Evolutionary conservation across 495 filamentous ascomycete genomes (phyloP).

Genomic region (Podospora comata): DNA sequence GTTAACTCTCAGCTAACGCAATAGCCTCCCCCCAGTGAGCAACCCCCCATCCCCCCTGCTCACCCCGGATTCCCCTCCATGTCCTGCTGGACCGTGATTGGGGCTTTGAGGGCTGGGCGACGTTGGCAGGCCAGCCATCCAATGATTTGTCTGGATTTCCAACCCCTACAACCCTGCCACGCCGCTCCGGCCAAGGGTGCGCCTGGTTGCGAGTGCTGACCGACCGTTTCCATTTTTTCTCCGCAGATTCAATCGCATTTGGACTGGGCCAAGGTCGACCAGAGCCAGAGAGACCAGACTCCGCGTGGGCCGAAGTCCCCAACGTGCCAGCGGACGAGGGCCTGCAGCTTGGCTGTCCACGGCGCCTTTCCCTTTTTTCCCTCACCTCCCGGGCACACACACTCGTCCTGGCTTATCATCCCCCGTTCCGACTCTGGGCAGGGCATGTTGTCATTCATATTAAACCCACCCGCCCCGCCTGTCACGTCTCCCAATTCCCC

Average conservation of each 20-base stretch:
- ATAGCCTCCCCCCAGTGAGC: neutral
- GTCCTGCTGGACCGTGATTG: constrained; percentile 9
- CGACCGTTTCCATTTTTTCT: constrained; percentile 27
- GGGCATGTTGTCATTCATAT: constrained; percentile 9
- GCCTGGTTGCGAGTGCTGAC: constrained; percentile 18
- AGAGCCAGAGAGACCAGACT: neutral
- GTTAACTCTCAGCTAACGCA: constrained; percentile 5
- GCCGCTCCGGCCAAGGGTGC: constrained; percentile 8
- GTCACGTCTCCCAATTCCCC: constrained; percentile 19
- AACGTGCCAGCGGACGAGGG: neutral
- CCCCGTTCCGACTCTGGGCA: constrained; percentile 1
- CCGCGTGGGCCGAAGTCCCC: constrained; percentile 14
- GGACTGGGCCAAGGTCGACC: neutral
- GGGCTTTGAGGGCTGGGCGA: constrained; percentile 5
- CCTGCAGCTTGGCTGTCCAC: constrained; percentile 12
- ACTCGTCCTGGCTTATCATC: constrained; percentile 10
- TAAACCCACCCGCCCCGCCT: constrained; percentile 28
- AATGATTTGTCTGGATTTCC: constrained; percentile 9
- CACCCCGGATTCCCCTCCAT: constrained; percentile 27
- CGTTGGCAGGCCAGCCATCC: constrained; percentile 9
- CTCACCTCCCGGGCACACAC: constrained; percentile 14
- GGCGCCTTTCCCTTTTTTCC: constrained; percentile 20
- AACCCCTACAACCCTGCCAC: constrained; percentile 11
- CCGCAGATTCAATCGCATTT: constrained; percentile 16
- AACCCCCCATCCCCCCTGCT: constrained; percentile 18